Evolutionary conservation across 345 rosid genomes (phyloP).

Genomic region (Triadica sebifera): DNA sequence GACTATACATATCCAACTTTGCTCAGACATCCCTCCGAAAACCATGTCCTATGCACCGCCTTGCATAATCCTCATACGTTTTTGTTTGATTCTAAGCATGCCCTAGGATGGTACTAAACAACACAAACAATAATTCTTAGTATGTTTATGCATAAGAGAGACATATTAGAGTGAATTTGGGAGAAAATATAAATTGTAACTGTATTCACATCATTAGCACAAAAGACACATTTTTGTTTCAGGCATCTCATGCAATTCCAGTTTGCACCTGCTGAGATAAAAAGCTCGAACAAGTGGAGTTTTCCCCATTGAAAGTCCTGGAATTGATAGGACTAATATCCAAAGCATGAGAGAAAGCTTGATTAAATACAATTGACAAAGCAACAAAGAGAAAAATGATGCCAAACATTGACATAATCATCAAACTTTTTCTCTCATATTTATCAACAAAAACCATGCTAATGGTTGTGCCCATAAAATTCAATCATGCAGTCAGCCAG

Average conservation of each 20-base stretch:
- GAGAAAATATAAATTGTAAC: conserved; percentile 27
- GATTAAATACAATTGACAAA: conserved; percentile 48
- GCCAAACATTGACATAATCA: conserved; percentile 78
- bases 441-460: conserved; percentile 77
- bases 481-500: conserved; percentile 84
- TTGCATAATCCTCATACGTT: conserved; percentile 31
- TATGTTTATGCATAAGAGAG: too few species aligned
- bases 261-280: neutral
- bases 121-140: too few species aligned
- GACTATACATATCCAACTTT: conserved; percentile 61
- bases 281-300: conserved; percentile 58
- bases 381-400: conserved; percentile 55
- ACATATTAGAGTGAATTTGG: too few species aligned
- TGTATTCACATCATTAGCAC: conserved; percentile 35
- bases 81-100: conserved; percentile 48
- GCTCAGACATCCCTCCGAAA: conserved; percentile 74
- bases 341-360: conserved; percentile 59
- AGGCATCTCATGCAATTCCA: conserved; percentile 79
- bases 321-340: conserved; percentile 32
- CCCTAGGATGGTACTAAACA: conserved; percentile 61
- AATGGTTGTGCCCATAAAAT: conserved; percentile 66
- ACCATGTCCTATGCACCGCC: conserved; percentile 41
- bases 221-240: conserved; percentile 54
- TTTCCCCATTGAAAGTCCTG: conserved; percentile 40
- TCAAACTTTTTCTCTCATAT: conserved; percentile 69